phyloP scores from a whole-genome alignment of 345 rosid species.

The Boechera retrofracta region DNA sequence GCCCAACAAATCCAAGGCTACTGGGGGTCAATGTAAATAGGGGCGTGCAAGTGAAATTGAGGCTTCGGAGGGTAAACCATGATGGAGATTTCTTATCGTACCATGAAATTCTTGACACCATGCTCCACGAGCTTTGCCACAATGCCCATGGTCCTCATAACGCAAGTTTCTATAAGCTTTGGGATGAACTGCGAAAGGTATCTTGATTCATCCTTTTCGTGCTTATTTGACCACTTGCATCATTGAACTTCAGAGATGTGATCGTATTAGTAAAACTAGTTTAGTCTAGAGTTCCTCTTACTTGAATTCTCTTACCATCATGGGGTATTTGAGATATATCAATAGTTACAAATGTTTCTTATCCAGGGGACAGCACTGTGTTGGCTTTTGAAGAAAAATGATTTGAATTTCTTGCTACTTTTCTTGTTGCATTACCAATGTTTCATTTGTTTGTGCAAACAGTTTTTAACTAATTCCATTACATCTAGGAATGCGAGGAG shows the following conservation, averaged over 20 bases:
- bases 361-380: not conserved
- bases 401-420: not conserved
- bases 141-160: constrained; percentile 86
- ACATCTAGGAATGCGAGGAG: constrained; percentile 87
- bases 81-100: constrained; percentile 71
- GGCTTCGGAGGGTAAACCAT: constrained; percentile 73
- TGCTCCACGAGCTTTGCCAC: constrained; percentile 98
- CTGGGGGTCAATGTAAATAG: constrained; percentile 81
- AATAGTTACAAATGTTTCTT: not conserved
- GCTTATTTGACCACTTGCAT: not conserved
- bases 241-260: not conserved
- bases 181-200: constrained; percentile 94
- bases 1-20: constrained; percentile 72
- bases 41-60: constrained; percentile 73
- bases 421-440: not conserved
- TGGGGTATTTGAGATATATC: not conserved
- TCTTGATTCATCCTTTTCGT: not conserved
- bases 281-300: not conserved
- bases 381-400: not conserved
- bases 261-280: not conserved
- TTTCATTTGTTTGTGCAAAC: constrained; percentile 1
- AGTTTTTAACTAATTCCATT: not conserved
- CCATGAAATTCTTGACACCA: constrained; percentile 80
- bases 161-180: constrained; percentile 83
- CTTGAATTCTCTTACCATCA: not conserved